Evolutionary conservation across 2,329 filamentous ascomycete species (phyloP).

Genomic region (Phaeomoniella chlamydospora): DNA sequence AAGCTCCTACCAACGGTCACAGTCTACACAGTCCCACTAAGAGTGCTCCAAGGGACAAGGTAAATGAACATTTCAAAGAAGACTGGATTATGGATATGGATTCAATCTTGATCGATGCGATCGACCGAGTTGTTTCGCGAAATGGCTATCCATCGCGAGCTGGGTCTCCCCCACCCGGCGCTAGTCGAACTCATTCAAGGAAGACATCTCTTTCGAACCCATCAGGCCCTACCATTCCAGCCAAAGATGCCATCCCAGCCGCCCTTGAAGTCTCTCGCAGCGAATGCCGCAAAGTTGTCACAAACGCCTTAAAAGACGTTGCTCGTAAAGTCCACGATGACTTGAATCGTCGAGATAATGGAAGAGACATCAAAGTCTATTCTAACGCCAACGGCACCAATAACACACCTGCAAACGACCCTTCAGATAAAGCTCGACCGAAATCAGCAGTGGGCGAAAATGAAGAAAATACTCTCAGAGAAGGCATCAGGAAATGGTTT

Average conservation of each 20-base stretch:
- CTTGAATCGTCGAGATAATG: slow-evolving; percentile 23
- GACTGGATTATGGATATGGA: slow-evolving; percentile 44
- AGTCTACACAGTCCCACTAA: slow-evolving; percentile 10
- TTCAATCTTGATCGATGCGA: slow-evolving; percentile 39
- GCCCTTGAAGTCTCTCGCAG: slow-evolving; percentile 29
- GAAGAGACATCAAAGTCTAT: slow-evolving; percentile 11
- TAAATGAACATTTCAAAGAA: slow-evolving; percentile 35
- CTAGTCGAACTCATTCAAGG: slow-evolving; percentile 16
- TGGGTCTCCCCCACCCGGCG: slow-evolving; percentile 18
- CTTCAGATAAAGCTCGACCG: neutral
- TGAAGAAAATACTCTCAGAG: slow-evolving; percentile 37
- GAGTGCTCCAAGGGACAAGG: neutral
- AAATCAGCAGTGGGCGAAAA: slow-evolving; percentile 9
- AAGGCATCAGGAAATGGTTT: slow-evolving; percentile 43
- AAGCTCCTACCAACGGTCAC: slow-evolving; percentile 9
- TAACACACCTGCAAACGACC: slow-evolving; percentile 2
- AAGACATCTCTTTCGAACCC: slow-evolving; percentile 4
- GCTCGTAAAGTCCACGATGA: slow-evolving; percentile 39
- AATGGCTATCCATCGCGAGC: slow-evolving; percentile 23
- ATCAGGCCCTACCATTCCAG: slow-evolving; percentile 9
- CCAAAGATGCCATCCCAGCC: slow-evolving; percentile 15
- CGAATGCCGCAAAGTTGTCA: slow-evolving; percentile 39
- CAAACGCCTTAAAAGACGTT: slow-evolving; percentile 42
- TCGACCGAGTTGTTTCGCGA: slow-evolving; percentile 38
- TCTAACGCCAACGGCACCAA: slow-evolving; percentile 19